Evolutionary conservation across 306 rosid species (phyloP).

Genomic region (barrel medic (Medicago truncatula)): DNA sequence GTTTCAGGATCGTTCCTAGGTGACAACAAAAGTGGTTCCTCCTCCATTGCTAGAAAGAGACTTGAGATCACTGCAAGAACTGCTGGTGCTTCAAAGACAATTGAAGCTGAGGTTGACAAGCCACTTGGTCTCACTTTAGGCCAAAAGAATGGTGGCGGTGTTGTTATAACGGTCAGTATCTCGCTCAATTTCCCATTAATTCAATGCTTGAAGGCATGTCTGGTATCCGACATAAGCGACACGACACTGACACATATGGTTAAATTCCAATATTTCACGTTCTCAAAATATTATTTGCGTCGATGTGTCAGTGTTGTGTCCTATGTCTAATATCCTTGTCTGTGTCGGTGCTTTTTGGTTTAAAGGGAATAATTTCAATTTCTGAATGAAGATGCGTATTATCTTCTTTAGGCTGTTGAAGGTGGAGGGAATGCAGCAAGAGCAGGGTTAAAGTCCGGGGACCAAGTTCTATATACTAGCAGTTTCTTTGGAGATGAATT

Average conservation of each 20-base stretch:
- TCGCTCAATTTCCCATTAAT: background rate
- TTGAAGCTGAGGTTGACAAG: conserved; percentile 94
- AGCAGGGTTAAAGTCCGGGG: conserved; percentile 91
- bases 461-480: conserved; percentile 93
- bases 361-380: background rate
- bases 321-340: background rate
- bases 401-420: conserved; percentile 72
- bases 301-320: background rate
- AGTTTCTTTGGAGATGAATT: conserved; percentile 99
- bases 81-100: conserved; percentile 84
- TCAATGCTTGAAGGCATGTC: background rate
- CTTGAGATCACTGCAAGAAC: conserved; percentile 69
- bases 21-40: conserved; percentile 41
- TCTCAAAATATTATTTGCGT: background rate
- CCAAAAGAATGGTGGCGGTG: conserved; percentile 80
- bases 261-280: background rate
- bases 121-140: conserved; percentile 98
- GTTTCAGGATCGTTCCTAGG: conserved; percentile 49
- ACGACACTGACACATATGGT: background rate
- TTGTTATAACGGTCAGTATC: conserved; percentile 75
- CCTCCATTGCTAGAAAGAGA: conserved; percentile 48
- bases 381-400: conserved; percentile 32
- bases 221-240: background rate
- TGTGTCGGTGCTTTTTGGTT: background rate
- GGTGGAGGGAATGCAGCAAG: conserved; percentile 97